These are phyloP conservation scores for Bertia moriformis DNA, from an alignment of 2,329 filamentous ascomycete species.

Conservation along the genomic window DNA sequence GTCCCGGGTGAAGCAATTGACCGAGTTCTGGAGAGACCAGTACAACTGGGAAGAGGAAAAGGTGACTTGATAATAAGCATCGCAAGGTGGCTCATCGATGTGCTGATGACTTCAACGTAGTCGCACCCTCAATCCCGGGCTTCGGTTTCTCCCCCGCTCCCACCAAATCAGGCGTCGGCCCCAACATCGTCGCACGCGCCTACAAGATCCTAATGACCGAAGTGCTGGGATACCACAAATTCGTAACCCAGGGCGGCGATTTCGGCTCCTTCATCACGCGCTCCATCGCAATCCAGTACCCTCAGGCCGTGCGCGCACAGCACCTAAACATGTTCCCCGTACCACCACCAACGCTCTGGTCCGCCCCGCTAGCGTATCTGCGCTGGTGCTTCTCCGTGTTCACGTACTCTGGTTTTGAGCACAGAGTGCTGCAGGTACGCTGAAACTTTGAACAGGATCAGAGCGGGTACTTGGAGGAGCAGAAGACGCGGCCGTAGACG, in stretches of 20 bases:
- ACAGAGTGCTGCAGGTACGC: constrained; percentile 5
- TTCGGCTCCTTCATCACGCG: constrained; percentile 2
- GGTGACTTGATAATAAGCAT: no score
- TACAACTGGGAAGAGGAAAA: no score
- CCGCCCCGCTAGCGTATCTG: constrained; percentile 4
- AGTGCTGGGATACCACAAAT: no score
- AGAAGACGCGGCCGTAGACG: constrained; percentile 11
- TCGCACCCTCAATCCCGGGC: not conserved
- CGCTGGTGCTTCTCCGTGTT: constrained; percentile 5
- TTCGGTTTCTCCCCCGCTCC: not conserved
- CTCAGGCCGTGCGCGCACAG: constrained; percentile 3
- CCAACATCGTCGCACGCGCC: no score
- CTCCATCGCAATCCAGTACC: constrained; percentile 4
- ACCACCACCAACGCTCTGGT: constrained; percentile 3
- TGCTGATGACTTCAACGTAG: not conserved
- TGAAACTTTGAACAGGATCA: constrained; percentile 6
- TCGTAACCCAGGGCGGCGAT: not conserved
- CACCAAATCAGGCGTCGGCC: no score
- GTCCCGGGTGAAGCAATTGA: no score
- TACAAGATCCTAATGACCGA: no score
- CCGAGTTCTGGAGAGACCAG: no score
- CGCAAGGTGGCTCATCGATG: no score
- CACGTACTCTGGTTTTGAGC: constrained; percentile 5
- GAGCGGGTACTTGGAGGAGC: constrained; percentile 10
- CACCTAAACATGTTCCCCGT: constrained; percentile 5